Conservation (phyloP, 257 asterid genomes). For the Solanum etuberosum region DNA sequence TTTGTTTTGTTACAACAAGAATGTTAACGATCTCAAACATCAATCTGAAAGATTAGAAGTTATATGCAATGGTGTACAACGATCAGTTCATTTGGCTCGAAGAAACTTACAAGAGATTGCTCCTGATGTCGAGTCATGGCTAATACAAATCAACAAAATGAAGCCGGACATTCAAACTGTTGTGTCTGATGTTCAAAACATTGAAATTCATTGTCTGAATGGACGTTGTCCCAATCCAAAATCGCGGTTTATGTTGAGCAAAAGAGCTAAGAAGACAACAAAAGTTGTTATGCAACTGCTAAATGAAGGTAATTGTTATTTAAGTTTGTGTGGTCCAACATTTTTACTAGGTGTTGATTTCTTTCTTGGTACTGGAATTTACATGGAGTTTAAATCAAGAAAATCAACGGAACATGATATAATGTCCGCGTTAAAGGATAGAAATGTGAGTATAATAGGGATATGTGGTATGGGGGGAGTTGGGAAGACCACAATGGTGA, state of each 20-base stretch:
- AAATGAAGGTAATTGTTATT: not conserved
- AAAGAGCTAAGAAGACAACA: not conserved
- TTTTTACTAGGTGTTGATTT: not conserved
- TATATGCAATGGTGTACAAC: not conserved
- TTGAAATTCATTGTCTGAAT: not conserved
- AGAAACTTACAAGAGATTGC: not conserved
- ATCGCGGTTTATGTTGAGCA: slow-evolving; percentile 1
- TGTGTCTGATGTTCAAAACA: not conserved
- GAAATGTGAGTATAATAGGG: not conserved
- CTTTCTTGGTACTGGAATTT: not conserved
- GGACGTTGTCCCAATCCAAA: slow-evolving; percentile 1
- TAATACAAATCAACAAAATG: not conserved
- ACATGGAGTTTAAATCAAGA: slow-evolving; percentile 3
- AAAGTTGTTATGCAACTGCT: not conserved
- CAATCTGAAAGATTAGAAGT: not conserved
- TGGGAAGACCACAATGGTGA: slow-evolving; percentile 9
- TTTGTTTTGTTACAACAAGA: not conserved
- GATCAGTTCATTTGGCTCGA: not conserved
- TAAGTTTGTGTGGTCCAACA: not conserved
- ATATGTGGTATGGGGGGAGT: slow-evolving; percentile 22
- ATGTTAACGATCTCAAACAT: not conserved
- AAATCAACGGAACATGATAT: not conserved
- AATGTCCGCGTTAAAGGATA: not conserved
- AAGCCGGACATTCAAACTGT: not conserved
- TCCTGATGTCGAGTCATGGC: not conserved